Percentiles rank a stretch among this genome's conserved stretches.
Evolutionary conservation across 192 early-diverging fungal genomes (phyloP).

Genomic region (Umbelopsis ramanniana): DNA sequence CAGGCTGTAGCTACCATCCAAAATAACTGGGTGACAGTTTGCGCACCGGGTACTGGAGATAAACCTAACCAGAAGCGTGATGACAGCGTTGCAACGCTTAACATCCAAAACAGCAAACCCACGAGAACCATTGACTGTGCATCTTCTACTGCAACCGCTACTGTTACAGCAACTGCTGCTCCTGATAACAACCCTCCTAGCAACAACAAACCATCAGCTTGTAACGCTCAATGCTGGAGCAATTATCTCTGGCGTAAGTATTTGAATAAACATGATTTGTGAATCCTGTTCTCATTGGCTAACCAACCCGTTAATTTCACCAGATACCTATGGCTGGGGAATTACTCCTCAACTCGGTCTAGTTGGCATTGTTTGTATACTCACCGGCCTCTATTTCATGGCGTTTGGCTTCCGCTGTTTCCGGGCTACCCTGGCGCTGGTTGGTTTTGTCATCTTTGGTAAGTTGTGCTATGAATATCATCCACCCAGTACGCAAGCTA

Average conservation of each 20-base stretch:
- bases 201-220: neutral
- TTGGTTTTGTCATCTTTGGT: conserved; percentile 57
- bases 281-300: neutral
- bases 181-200: conserved; percentile 1
- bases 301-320: neutral
- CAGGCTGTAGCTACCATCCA: conserved; percentile 12
- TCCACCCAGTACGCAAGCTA: neutral
- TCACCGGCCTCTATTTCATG: conserved; percentile 48
- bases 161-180: neutral
- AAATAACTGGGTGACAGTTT: conserved; percentile 12
- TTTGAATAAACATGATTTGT: neutral
- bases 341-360: conserved; percentile 44
- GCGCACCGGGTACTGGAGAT: conserved; percentile 11
- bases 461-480: neutral
- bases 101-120: conserved; percentile 12
- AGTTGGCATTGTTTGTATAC: conserved; percentile 48
- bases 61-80: neutral
- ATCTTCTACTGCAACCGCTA: conserved; percentile 20
- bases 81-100: neutral
- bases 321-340: conserved; percentile 45
- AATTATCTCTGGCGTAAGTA: conserved; percentile 40
- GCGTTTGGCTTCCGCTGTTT: conserved; percentile 57
- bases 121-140: conserved; percentile 11
- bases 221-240: conserved; percentile 38
- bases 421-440: conserved; percentile 47